Base-by-base conservation (phyloP, 257 asterid species). In the Verbena officinalis region DNA sequence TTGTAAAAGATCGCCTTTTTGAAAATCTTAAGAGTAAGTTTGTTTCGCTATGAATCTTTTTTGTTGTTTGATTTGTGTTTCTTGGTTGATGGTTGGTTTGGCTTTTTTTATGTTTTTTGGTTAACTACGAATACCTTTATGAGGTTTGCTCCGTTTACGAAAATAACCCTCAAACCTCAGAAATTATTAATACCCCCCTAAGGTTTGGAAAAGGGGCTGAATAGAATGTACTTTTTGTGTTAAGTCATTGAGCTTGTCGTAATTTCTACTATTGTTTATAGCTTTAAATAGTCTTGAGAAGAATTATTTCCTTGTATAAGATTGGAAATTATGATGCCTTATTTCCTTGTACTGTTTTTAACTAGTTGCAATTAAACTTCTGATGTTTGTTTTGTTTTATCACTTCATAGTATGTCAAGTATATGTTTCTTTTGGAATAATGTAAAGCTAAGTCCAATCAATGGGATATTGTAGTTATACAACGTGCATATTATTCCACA, bases 1-100 rank as follows among this genome's bases (percentile, higher is more conserved):
- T 90, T 63, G 69, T 85, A 57, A 80, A 70, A 40, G 76, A 73
- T 44, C 79, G 67, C 46, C 95, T 90, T 67, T 87, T 90, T 53
- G 77, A 77, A 70, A 83, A 90, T 51, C 53, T 90, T 39, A 85
- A 85, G 82, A 83, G 97, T 90, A 85, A 17, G 86, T 50, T 59
- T 60, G 7, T 50, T 23, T 59, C 60, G 20, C 22, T 59, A 12
- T 27, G 43, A 49, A 9, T 61, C 30, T 36, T 13, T 34, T 34
- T 52, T 33, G 9, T 54, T 23, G 27, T 36, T 19, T 45, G 4
- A 31, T 15, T 36, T 30, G 36, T 44, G 5, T 46, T 34, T 23
- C 19, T 39, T 12, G 31, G 39, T 46, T 15, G 30, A 42, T 54
- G 19, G n/a, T 69, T 75, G 12, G 24, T 58, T 46, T 16, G 23